A percentile compares a stretch with the other conserved stretches of the same genome.
Evolutionary conservation across 2,329 filamentous ascomycete species (phyloP).

Genomic region (Paraphaeosphaeria sporulosa): DNA sequence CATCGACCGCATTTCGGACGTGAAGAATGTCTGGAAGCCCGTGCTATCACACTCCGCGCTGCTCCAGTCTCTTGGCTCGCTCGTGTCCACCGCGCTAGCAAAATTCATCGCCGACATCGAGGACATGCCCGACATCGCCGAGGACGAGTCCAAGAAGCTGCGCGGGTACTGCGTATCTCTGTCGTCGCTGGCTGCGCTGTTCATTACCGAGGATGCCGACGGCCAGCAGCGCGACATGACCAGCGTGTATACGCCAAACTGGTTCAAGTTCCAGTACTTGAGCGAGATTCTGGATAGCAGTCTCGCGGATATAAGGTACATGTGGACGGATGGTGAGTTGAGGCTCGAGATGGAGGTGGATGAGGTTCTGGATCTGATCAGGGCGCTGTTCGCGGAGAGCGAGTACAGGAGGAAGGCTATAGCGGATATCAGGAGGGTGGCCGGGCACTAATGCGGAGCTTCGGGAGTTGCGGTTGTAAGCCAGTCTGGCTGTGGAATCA

Average conservation of each 20-base stretch:
- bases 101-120: conserved; percentile 69
- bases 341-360: conserved; percentile 67
- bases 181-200: conserved; percentile 64
- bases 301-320: conserved; percentile 69
- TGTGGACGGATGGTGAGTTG: conserved; percentile 71
- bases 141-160: conserved; percentile 67
- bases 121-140: conserved; percentile 70
- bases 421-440: conserved; percentile 58
- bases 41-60: conserved; percentile 67
- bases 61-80: conserved; percentile 67
- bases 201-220: conserved; percentile 56
- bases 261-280: conserved; percentile 72
- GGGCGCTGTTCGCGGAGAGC: conserved; percentile 70
- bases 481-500: too few relatives aligned
- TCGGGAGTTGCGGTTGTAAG: too few relatives aligned
- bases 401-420: conserved; percentile 66
- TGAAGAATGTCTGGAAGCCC: conserved; percentile 64
- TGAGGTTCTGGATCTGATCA: conserved; percentile 69
- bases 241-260: conserved; percentile 67
- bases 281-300: conserved; percentile 69
- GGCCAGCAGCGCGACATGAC: conserved; percentile 60
- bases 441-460: too few relatives aligned
- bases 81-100: conserved; percentile 63
- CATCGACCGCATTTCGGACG: conserved; percentile 64
- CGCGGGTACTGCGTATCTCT: conserved; percentile 64